Evolutionary conservation across 2,329 filamentous ascomycete genomes (phyloP), one percentile per base, ranked within the genome.

Genomic region (Penicillium olsonii): DNA sequence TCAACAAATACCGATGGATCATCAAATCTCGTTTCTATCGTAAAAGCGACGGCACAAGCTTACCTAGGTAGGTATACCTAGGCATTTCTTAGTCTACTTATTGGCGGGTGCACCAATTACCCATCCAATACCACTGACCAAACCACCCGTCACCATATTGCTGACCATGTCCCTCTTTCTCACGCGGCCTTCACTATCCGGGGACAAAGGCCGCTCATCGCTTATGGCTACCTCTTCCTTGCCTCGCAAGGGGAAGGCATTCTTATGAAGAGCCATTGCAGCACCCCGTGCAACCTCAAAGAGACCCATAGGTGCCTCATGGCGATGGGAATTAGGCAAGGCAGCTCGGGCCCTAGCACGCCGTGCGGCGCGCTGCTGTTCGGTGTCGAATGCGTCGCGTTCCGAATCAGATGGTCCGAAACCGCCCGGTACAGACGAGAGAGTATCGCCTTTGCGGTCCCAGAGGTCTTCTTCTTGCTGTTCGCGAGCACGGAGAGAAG

Each of bases 81-180:
- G n/a, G n/a, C n/a, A n/a, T n/a, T n/a, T n/a, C n/a, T n/a, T 63
- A 63, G 62, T 70, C 68, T 38, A 74, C 69, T 35, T 35, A 51
- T 76, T 73, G 45, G 74, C 75, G n/a, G 29, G 29, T n/a, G 29
- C 29, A 65, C 84, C 84, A 46, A 87, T 65, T 48, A 86, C 80
- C 84, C 84, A 87, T 8, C 84, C 84, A 60, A 87, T 72, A 9
- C 84, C 84, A 63, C 76, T 83, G 7, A 81, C 82, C 61, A 86
- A 65, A 6, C 81, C 82, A 2, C 81, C 82, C 11, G 80, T 84
- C 5, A 85, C 83, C 67, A 83, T 83, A 68, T 78, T 85, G 50
- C 82, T 82, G 40, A 86, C 81, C 70, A 85, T 68, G 64, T 79
- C 77, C 50, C 77, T 64, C 59, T 78, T 79, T 35, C 77, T 65